Base-by-base conservation (phyloP, 208 protist genomes). In the Leptomonas pyrrhocoris region DNA sequence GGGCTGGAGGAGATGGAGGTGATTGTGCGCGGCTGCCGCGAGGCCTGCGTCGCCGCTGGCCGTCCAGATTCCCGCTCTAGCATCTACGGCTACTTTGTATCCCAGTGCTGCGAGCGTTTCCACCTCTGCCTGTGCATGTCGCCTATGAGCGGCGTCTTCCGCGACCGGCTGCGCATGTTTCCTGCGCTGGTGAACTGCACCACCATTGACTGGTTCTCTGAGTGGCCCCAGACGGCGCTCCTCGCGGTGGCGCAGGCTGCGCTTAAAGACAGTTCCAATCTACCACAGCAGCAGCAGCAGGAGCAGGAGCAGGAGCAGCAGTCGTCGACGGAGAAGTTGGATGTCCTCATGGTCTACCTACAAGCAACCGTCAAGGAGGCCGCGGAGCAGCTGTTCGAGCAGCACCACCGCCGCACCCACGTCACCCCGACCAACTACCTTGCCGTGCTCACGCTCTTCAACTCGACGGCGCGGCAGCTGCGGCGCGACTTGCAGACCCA, bases 151-250 rank as follows among this genome's bases (percentile, higher is more conserved):
- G 88, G 95, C 42, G 76, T 74, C 31, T 98, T 99, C 74, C 92
- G 96, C 59, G 80, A 86, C 55, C 88, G 98, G 31, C 86, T 97
- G 59, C 90, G 96, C 62, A 98, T 96, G 93, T 99, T 98, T 68
- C 98, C 98, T 2, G 98, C 98, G 23, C 74, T 99, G 18, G 95
- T 99, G 60, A 98, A 98, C 80, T 99, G 98, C 78, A 98, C 91
- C 53, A 98, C 97, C 19, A 98, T 99, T 64, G 97, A 99, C 76
- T 99, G 98, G 98, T 98, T 98, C 83, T 89, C 85, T 45, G 83
- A 88, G 56, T 99, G 98, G 98, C 97, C 98, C 25, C 68, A 73
- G 55, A 90, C 98, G 34, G 98, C 97, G 2, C 87, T 99, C 3
- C 53, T 82, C 45, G 86, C 80, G 34, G 98, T 99, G 23, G 89